Base-by-base conservation (phyloP, 164 flowering plant species). In the Amborella trichopoda region DNA sequence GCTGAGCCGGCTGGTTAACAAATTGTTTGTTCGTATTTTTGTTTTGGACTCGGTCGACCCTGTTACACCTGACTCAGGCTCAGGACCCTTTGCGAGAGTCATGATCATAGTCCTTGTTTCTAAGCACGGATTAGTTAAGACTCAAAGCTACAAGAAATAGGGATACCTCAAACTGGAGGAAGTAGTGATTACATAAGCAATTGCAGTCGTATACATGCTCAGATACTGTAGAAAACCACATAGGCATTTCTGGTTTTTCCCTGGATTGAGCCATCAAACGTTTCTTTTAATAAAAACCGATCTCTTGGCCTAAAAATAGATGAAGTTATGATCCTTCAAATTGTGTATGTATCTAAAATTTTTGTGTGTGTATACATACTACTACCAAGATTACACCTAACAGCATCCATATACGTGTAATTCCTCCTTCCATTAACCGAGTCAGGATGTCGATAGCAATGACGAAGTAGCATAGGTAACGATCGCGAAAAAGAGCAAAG, bases 391-490 rank as follows among this genome's bases (percentile, higher is more conserved):
- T 66, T 59, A 8, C 50, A 28, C 28, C 40, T 51, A 28, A 78
- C 89, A 30, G 95, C 95, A n/a, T 75, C 64, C 49, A 61, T 54
- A 71, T 68, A 80, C 24, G 76, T 64, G 8, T 39, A 47, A 48
- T 66, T 64, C 53, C 89, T 59, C 33, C 13, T 23, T 28, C 91
- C 94, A 19, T 33, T 40, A 22, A 70, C 70, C 18, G 90, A 76
- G 33, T 83, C 66, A 6, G 81, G 81, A 28, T 67, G 72, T 21
- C 67, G 52, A 49, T 43, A 87, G 67, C 42, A 81, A 76, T 52
- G 5, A 58, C 0, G 80, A 23, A 37, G 94, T 66, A 30, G 67
- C 6, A 23, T 50, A 33, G 21, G 82, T 77, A 54, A 83, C 50
- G 0, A 44, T 37, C n/a, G 88, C 87, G 48, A 87, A 81, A 5